Evolutionary conservation across 2,329 filamentous ascomycete genomes (phyloP).

Genomic region (Diplodia mutila): DNA sequence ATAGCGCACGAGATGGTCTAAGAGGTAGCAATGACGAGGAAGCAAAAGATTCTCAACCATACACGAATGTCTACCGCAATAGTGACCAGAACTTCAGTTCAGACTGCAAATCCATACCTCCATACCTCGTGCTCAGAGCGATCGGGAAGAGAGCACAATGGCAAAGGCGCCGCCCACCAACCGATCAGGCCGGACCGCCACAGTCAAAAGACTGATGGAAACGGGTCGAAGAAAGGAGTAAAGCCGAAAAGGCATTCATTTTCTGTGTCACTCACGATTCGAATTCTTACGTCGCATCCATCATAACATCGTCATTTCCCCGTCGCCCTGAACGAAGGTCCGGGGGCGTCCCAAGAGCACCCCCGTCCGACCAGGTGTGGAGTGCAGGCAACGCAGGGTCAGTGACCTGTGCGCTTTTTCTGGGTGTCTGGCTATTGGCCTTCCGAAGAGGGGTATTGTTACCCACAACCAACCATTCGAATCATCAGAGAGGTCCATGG

Average conservation of each 20-base stretch:
- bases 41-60: not conserved
- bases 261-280: not conserved
- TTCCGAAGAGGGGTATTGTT: too few species aligned
- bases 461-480: too few species aligned
- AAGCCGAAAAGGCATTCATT: not conserved
- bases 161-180: too few species aligned
- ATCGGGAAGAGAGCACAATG: not conserved
- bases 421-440: too few species aligned
- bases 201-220: not conserved
- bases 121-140: not conserved
- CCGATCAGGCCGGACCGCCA: constrained; percentile 3
- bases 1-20: not conserved
- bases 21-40: not conserved
- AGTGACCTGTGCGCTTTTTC: not conserved
- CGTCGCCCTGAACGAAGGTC: not conserved
- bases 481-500: too few species aligned
- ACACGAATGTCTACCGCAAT: not conserved
- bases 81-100: not conserved
- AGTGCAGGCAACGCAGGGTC: not conserved
- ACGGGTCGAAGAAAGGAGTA: constrained; percentile 7
- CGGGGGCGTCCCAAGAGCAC: not conserved
- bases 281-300: constrained; percentile 6
- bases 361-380: not conserved
- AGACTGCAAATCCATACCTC: not conserved
- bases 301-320: constrained; percentile 9